Evolutionary conservation across 192 early-diverging fungal species (phyloP).

Genomic region (Umbelopsis sp.): DNA sequence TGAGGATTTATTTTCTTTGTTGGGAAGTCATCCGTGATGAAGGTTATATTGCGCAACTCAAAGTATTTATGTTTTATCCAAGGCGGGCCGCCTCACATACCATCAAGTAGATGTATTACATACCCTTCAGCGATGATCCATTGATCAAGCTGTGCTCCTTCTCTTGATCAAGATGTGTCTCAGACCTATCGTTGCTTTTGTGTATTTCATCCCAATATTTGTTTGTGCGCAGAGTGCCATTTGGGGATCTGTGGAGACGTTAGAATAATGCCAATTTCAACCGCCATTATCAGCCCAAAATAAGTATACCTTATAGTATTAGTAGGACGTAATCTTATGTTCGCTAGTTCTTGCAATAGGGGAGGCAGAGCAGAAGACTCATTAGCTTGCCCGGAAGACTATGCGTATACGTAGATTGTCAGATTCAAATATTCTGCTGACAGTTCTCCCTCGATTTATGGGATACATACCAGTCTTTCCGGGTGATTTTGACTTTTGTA

Average conservation of each 20-base stretch:
- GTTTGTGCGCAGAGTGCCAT: conserved; percentile 1
- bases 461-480: not conserved
- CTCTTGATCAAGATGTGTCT: not conserved
- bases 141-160: not conserved
- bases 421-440: too few relatives aligned
- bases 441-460: too few relatives aligned
- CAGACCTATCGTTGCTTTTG: not conserved
- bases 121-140: not conserved
- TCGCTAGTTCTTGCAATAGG: not conserved
- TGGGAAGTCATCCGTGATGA: too few relatives aligned
- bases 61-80: not conserved
- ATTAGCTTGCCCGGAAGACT: too few relatives aligned
- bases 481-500: conserved; percentile 6
- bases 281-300: not conserved
- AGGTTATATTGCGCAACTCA: too few relatives aligned
- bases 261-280: too few relatives aligned
- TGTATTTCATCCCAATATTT: conserved; percentile 19
- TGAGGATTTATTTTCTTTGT: too few relatives aligned
- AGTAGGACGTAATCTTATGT: not conserved
- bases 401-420: too few relatives aligned
- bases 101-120: not conserved
- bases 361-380: not conserved
- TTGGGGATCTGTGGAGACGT: not conserved
- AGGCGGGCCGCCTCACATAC: not conserved
- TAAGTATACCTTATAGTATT: not conserved